phyloP scores from a whole-genome alignment of 345 rosid species.

The Hevea brasiliensis region DNA sequence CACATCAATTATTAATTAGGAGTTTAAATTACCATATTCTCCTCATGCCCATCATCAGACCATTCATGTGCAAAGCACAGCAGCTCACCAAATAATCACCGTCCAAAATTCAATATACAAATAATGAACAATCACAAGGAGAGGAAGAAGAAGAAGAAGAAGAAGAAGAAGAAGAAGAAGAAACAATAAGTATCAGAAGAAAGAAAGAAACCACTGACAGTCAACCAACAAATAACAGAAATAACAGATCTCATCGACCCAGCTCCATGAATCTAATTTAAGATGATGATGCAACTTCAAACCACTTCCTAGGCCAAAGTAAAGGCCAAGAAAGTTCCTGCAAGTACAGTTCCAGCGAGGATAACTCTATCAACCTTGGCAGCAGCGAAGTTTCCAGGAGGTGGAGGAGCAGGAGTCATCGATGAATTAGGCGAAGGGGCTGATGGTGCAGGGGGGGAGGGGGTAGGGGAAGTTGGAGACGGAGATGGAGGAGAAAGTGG shows the following conservation, averaged over 20 bases:
- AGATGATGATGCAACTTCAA: constrained; percentile 1
- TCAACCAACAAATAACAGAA: constrained; percentile 7
- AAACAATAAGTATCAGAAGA: neutral
- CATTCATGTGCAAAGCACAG: too few species aligned
- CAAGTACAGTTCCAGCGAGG: constrained; percentile 43
- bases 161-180: neutral
- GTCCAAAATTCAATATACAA: neutral
- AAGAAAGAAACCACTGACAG: constrained; percentile 12
- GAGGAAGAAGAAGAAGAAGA: too few species aligned
- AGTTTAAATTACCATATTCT: too few species aligned
- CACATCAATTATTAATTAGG: too few species aligned
- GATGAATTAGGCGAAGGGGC: constrained; percentile 18
- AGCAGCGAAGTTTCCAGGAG: constrained; percentile 42
- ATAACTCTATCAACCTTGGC: constrained; percentile 28
- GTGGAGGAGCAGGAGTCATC: constrained; percentile 9
- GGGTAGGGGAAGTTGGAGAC: constrained; percentile 26
- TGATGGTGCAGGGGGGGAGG: constrained; percentile 45
- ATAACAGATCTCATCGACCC: constrained; percentile 23
- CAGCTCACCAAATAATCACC: neutral
- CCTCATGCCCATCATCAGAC: too few species aligned
- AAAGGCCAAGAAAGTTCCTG: constrained; percentile 52
- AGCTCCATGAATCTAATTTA: constrained; percentile 14
- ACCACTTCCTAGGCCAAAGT: constrained; percentile 48
- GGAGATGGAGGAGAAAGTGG: constrained; percentile 10
- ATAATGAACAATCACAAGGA: constrained; percentile 16